phyloP scores from a whole-genome alignment of 1,139 yeast genomes.

The Zygosaccharomyces pseudobailii region DNA sequence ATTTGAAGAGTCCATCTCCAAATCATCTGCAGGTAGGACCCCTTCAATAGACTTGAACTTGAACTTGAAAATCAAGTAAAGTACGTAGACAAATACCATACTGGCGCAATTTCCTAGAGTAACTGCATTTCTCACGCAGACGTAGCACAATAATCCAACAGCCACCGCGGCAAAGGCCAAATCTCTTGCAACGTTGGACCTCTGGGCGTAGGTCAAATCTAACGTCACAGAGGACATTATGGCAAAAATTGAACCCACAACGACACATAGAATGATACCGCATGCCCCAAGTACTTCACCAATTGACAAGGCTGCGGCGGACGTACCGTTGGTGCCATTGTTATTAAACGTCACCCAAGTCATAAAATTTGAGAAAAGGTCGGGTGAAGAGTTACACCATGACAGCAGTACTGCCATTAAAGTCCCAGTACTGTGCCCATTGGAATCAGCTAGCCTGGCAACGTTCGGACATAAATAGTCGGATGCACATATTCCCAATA shows the following conservation, averaged over 20 bases:
- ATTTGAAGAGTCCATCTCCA: conserved; percentile 1
- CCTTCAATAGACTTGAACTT: conserved; percentile 2
- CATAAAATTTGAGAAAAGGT: conserved; percentile 67
- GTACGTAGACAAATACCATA: conserved; percentile 26
- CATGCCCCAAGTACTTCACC: conserved; percentile 60
- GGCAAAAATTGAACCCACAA: conserved; percentile 32
- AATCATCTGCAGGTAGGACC: not conserved
- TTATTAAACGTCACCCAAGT: conserved; percentile 50
- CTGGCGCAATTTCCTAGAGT: conserved; percentile 26
- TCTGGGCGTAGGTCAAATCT: conserved; percentile 20
- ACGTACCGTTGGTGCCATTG: conserved; percentile 32
- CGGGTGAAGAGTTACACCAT: conserved; percentile 92
- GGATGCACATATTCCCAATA: conserved; percentile 33
- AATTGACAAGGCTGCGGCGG: conserved; percentile 64
- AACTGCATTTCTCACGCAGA: conserved; percentile 23
- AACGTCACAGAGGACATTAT: conserved; percentile 25
- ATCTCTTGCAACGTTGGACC: conserved; percentile 24
- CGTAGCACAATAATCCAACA: conserved; percentile 23
- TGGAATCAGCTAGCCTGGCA: conserved; percentile 26
- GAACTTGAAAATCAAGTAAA: conserved; percentile 23
- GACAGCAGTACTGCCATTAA: conserved; percentile 53
- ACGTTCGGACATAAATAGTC: conserved; percentile 34
- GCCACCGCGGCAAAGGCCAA: conserved; percentile 25
- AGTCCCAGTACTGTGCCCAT: conserved; percentile 20
- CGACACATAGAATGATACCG: conserved; percentile 35